These are phyloP conservation scores for Solanum lycopersicoides DNA, from an alignment of 257 asterid genomes.

Conservation along the genomic window DNA sequence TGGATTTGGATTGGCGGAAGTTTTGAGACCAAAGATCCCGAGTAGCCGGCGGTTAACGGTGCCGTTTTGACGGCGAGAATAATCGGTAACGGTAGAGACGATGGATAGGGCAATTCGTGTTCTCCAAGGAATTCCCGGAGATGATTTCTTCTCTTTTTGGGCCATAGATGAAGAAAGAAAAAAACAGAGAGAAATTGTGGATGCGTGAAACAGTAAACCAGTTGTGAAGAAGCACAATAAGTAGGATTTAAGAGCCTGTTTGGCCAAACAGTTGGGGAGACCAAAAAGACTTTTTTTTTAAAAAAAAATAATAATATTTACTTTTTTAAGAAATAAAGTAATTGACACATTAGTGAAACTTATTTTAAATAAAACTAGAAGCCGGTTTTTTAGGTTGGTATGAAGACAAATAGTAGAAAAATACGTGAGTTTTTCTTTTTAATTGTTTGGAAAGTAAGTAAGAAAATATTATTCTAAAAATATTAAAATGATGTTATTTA, in stretches of 20 bases:
- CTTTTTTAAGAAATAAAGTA: too few species aligned
- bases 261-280: background rate
- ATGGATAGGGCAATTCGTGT: constrained; percentile 33
- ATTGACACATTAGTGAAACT: too few species aligned
- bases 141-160: background rate
- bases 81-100: constrained; percentile 18
- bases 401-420: too few species aligned
- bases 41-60: constrained; percentile 59
- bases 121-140: constrained; percentile 36
- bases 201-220: background rate
- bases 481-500: too few species aligned
- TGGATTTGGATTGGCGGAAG: constrained; percentile 28
- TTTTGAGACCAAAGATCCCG: constrained; percentile 6
- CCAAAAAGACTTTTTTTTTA: background rate
- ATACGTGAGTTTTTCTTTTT: too few species aligned
- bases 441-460: too few species aligned
- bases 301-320: too few species aligned
- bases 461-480: too few species aligned
- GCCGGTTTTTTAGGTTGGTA: too few species aligned
- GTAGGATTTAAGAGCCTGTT: background rate
- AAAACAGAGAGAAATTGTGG: background rate
- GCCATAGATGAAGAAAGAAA: background rate
- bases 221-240: background rate
- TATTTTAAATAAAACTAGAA: too few species aligned
- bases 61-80: constrained; percentile 45